These are phyloP conservation scores for Tulasnella calospora DNA, from an alignment of 768 basidiomycete genomes.

Conservation along the genomic window DNA sequence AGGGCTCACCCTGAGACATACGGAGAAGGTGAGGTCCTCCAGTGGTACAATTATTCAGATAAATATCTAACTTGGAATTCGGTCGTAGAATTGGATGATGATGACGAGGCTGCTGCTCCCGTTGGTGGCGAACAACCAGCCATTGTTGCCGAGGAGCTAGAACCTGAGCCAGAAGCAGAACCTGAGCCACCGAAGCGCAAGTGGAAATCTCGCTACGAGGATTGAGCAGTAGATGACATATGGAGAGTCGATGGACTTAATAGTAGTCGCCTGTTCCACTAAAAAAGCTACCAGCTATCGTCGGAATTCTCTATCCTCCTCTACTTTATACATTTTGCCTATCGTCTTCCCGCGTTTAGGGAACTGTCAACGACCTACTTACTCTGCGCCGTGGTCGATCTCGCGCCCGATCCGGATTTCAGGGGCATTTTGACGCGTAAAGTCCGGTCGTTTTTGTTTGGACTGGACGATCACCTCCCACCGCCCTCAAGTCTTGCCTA, in stretches of 20 bases:
- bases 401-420: neutral
- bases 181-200: slow-evolving; percentile 16
- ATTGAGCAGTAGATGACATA: neutral
- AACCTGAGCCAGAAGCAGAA: neutral
- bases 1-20: slow-evolving; percentile 94
- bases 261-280: neutral
- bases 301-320: neutral
- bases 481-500: neutral
- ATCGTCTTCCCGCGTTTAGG: neutral
- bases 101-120: slow-evolving; percentile 12
- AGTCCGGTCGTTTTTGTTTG: neutral
- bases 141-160: neutral
- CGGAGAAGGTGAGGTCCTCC: slow-evolving; percentile 60
- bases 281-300: neutral
- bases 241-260: neutral
- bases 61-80: neutral
- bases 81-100: slow-evolving; percentile 20
- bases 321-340: neutral
- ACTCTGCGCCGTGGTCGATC: neutral
- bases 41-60: neutral
- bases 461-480: slow-evolving; percentile 2
- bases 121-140: neutral
- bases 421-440: neutral
- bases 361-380: neutral
- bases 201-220: slow-evolving; percentile 16